Base-by-base conservation (phyloP, 805 yeast genomes). In the Metschnikowia kofuensis region DNA sequence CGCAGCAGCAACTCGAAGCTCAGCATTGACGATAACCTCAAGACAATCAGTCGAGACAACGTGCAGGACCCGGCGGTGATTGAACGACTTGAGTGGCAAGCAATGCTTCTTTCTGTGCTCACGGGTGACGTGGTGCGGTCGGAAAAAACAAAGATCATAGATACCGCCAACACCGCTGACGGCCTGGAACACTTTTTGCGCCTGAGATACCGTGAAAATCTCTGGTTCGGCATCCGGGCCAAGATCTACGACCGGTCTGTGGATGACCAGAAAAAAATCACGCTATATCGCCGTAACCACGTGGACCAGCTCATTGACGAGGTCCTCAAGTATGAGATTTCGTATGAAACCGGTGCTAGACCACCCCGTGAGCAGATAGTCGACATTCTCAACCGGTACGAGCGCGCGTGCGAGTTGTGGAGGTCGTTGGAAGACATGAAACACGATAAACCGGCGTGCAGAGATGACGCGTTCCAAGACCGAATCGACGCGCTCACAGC, bases 11-110 rank as follows among this genome's bases (percentile, higher is more conserved):
- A 60, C 42, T 41, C 51, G 35, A 52, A 50, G 42, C 47, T 57
- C 34, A 52, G 53, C 31, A 47, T 70, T 13, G 74, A 74, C 27
- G 57, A 70, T 41, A 67, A 70, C 28, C 60, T 69, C 49, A 69
- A 56, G 53, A 66, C 64, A 40, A 70, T 74, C 53, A 58, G 68
- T 57, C 50, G 63, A 56, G 78, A 66, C 68, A 63, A 58, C 21
- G 63, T 68, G 16, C 75, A 70, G 42, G 77, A 74, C 55, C 77
- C 78, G 1, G 69, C 70, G 12, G 82, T 85, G 7, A 59, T 83
- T 10, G 97, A 90, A 62, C 76, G 98, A 42, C 72, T 91, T 11
- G 96, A 90, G 67, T 94, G 99, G 99, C 98, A 94, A 67, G 80
- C 92, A 0, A 89, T 94, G 96, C 75, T 94, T 42, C 79, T 87